Base-by-base conservation (phyloP, 2,329 filamentous ascomycete species). In the Diaporthe citri region DNA sequence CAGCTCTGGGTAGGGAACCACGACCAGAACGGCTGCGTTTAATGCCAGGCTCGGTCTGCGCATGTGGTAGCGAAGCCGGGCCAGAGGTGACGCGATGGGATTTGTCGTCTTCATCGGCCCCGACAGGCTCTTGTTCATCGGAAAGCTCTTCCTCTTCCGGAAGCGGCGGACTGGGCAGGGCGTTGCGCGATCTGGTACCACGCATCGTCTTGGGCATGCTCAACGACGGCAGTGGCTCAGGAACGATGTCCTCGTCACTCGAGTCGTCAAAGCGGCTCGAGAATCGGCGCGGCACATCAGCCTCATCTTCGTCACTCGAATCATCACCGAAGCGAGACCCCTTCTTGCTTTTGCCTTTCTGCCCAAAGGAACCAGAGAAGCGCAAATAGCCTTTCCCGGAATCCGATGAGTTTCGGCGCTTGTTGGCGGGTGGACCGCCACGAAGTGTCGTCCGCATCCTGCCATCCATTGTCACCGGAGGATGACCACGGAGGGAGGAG, bases 201-300 rank as follows among this genome's bases (percentile, higher is more conserved):
- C 59, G 80, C 62, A 77, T 73, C 4, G 78, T 77, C 51, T 77
- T 77, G 10, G 77, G 76, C 25, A 80, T 59, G 56, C 76, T 74
- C 62, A 83, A 69, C 41, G 80, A 74, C 43, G 80, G 84, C 78
- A 82, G 81, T 71, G 78, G 82, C 72, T 51, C 56, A 77, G 79
- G 81, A 12, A 9, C 28, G 10, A 67, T 84, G 2, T 89, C 88
- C 48, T 93, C 91, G 76, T 92, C 91, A 76, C 93, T 90, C 4
- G 92, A 91, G 82, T 93, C 90, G 5, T 81, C 87, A 76, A 93
- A 90, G 0, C 91, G 87, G 77, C 89, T 91, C 9, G 83, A 80
- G 75, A 76, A 83, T 85, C 79, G 84, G 83, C 55, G 80, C 76
- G 36, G 78, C 78, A 77, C 79, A 72, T 78, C 79, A 36, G 66